phyloP scores from a whole-genome alignment of 2,329 filamentous ascomycete genomes.

The Monosporascus sp. region DNA sequence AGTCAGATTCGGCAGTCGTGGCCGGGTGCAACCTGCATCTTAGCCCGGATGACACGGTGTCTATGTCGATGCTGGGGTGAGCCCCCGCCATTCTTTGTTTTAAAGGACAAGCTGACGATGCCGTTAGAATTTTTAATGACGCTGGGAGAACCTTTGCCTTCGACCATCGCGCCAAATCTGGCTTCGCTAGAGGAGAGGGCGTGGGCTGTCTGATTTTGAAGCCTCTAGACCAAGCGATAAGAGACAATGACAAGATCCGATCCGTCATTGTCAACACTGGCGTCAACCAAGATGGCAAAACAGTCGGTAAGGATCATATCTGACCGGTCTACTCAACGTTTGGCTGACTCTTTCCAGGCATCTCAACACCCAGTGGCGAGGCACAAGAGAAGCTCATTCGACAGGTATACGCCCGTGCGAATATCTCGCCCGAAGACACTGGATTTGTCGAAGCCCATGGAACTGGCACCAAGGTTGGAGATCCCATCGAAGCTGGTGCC shows the following conservation, averaged over 20 bases:
- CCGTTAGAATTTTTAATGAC: conserved; percentile 11
- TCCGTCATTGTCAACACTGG: conserved; percentile 22
- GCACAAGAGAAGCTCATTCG: conserved; percentile 24
- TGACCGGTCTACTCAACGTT: no score
- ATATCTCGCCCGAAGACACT: conserved; percentile 10
- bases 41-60: conserved; percentile 14
- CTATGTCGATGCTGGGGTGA: conserved; percentile 15
- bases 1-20: conserved; percentile 15
- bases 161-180: conserved; percentile 15
- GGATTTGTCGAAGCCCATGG: conserved; percentile 40
- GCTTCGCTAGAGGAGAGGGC: conserved; percentile 14
- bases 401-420: conserved; percentile 17
- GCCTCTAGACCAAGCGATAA: conserved; percentile 10
- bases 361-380: conserved; percentile 21
- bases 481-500: conserved; percentile 40
- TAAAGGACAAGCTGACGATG: neutral
- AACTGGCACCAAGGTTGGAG: conserved; percentile 42
- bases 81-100: neutral
- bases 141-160: conserved; percentile 15
- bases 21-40: conserved; percentile 14
- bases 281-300: conserved; percentile 29
- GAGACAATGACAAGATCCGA: conserved; percentile 19
- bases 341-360: conserved; percentile 13
- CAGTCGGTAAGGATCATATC: neutral
- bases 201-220: conserved; percentile 14